phyloP scores from a whole-genome alignment of 1,284 basidiomycete genomes.

The Heterobasidion annosum region DNA sequence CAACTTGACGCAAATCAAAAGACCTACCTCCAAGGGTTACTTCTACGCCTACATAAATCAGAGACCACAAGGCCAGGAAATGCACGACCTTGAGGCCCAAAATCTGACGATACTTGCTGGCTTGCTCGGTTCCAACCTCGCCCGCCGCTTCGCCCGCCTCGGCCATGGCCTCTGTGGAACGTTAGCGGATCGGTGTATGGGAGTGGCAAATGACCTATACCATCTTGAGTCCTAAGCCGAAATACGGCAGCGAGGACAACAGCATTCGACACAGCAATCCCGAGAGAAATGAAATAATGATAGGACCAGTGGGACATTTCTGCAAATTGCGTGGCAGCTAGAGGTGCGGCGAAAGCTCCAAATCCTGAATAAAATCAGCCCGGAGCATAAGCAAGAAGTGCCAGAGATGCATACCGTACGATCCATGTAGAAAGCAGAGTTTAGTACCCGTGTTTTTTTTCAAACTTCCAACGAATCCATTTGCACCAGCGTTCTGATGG shows the following conservation, averaged over 20 bases:
- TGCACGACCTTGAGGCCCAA: slow-evolving; percentile 45
- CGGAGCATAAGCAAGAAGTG: neutral
- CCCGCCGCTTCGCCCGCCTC: slow-evolving; percentile 29
- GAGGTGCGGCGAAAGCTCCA: slow-evolving; percentile 59
- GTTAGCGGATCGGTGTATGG: neutral
- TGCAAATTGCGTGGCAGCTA: slow-evolving; percentile 63
- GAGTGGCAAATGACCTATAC: slow-evolving; percentile 17
- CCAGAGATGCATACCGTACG: slow-evolving; percentile 17
- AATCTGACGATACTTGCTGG: slow-evolving; percentile 47
- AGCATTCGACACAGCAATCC: slow-evolving; percentile 39
- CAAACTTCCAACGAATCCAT: slow-evolving; percentile 40
- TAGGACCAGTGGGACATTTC: slow-evolving; percentile 42
- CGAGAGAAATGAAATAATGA: slow-evolving; percentile 56
- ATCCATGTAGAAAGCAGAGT: slow-evolving; percentile 55
- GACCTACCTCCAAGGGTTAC: slow-evolving; percentile 51
- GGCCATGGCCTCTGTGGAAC: slow-evolving; percentile 14
- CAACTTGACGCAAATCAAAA: neutral
- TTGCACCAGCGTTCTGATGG: slow-evolving; percentile 40
- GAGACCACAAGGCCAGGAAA: slow-evolving; percentile 47
- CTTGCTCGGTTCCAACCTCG: slow-evolving; percentile 24
- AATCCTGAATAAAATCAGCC: slow-evolving; percentile 28
- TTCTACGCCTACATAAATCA: slow-evolving; percentile 64
- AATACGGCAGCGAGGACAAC: slow-evolving; percentile 39
- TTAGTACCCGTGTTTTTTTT: slow-evolving; percentile 31
- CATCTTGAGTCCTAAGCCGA: slow-evolving; percentile 38